Evolutionary conservation across 352 stramenopile genomes (phyloP), one percentile per base, ranked within the genome.

Genomic region (Globisporangium carolinianum): DNA sequence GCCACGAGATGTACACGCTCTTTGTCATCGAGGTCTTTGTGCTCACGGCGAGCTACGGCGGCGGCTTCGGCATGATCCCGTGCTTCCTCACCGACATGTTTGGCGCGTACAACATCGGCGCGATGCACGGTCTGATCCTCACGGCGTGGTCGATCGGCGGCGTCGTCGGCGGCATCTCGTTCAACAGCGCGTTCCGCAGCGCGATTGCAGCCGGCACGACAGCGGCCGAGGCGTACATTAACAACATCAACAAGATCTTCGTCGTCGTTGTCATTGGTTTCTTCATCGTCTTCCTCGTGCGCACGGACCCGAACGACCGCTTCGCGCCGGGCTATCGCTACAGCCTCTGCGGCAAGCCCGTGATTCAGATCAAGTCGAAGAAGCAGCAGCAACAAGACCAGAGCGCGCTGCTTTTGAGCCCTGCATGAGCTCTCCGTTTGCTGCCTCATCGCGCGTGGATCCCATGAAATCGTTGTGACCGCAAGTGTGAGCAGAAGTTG

Each of bases 31-130:
- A 77, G 17, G 64, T 87, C 17, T 92, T 86, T 66, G 75, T 90
- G 57, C 42, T 92, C 2, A 89, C 80, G 47, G 61, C 76, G 8
- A 78, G 71, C 50, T 93, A 93, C 58, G 80, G 82, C 18, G 84
- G 80, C 32, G 79, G 78, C 17, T 90, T 91, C 32, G 80, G 79
- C 47, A 87, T 68, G 11, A 89, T 91, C 56, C 81, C 81, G 42
- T 76, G 65, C 38, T 87, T 91, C 59, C 54, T 93, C 24, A 88
- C 80, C 0, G 83, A 91, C 53, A 91, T 91, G 79, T 93, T 91
- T 53, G 83, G 83, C n/a, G 76, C 76, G 3, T 89, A 72, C 60
- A 89, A 92, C 71, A 90, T 90, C 43, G 83, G 78, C 11, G 83
- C 76, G 5, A 85, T 92, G 75, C 80, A 91, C 62, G 83, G 83